Percentiles rank a stretch among this genome's conserved stretches.
Conservation (phyloP, 1,284 basidiomycete genomes). For the Apiotrichum brassicae region DNA sequence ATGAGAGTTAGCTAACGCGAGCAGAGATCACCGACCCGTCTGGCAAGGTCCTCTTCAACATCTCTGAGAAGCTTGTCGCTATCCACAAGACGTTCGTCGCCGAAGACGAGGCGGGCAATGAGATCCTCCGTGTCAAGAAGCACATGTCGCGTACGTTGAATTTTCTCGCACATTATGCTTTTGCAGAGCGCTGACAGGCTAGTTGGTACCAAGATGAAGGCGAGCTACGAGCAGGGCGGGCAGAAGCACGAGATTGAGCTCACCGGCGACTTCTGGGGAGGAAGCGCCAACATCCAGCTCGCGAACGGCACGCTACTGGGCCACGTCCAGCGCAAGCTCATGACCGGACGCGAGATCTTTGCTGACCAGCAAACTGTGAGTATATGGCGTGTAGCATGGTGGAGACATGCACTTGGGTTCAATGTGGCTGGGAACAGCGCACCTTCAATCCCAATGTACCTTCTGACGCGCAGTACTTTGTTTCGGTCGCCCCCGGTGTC, state of each 20-base stretch:
- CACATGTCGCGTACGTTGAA: slow-evolving; percentile 28
- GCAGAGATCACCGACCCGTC: slow-evolving; percentile 37
- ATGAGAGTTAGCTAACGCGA: neutral
- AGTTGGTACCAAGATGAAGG: slow-evolving; percentile 41
- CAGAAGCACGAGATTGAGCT: slow-evolving; percentile 25
- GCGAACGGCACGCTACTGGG: slow-evolving; percentile 33
- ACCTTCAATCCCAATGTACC: too few relatives aligned
- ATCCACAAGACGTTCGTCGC: slow-evolving; percentile 32
- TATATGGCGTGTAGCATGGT: too few relatives aligned
- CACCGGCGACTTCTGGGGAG: slow-evolving; percentile 39
- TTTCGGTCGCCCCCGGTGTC: too few relatives aligned
- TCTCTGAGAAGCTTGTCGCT: slow-evolving; percentile 34
- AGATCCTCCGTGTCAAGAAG: slow-evolving; percentile 37
- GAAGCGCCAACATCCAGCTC: slow-evolving; percentile 30
- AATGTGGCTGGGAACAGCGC: too few relatives aligned
- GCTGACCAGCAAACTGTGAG: slow-evolving; percentile 39
- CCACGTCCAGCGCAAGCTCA: slow-evolving; percentile 35
- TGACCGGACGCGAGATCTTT: slow-evolving; percentile 34
- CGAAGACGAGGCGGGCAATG: slow-evolving; percentile 26
- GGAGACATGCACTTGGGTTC: too few relatives aligned
- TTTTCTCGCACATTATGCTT: neutral
- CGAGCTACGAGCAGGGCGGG: slow-evolving; percentile 29
- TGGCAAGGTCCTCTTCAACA: slow-evolving; percentile 32
- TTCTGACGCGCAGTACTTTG: too few relatives aligned
- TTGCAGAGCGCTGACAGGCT: too few relatives aligned